Base-by-base conservation (phyloP, 139 green algal genomes). In the Raphidocelis subcapitata region DNA sequence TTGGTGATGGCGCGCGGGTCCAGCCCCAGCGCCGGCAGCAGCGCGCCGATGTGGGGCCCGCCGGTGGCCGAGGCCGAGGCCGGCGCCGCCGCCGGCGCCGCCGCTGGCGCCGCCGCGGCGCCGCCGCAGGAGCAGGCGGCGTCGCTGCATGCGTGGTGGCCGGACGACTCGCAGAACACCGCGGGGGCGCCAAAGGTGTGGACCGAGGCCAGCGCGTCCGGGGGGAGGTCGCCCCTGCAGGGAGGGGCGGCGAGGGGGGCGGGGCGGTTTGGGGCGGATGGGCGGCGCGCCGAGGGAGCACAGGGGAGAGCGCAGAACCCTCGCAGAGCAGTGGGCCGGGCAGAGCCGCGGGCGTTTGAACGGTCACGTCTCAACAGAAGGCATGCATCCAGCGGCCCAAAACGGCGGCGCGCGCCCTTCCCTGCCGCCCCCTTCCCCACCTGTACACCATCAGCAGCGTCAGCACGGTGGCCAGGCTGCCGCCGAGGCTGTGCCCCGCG, bases 161-260 rank as follows among this genome's bases (percentile, higher is more conserved):
- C 12, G 41, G 41, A 49, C 8, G 41, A 84, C 29, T 94, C 92
- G 74, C 92, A 97, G 81, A 99, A 95, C 21, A 97, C 76, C 20
- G 93, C 91, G 5, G 96, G 88, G 0, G 91, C 82, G 36, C 96
- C 96, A 80, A 98, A 99, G 37, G 94, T 98, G 83, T 92, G 94
- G 23, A 94, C 78, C 16, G 93, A 92, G 1, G 79, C 65, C 61
- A 97, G 64, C 67, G 75, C 37, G 33, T 73, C 18, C 0, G 77
- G 65, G 14, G 78, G 81, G n/a, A 97, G 61, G 47, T 90, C 85
- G 18, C 90, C 89, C 26, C 93, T 85, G 72, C n/a, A n/a, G 35
- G n/a, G 26, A 62, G 55, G n/a, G 16, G 55, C 14, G 26, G 5
- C 8, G 8, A 8, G 41, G 41, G 8, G 41, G 8, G 41, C 12